Percentiles rank a stretch among this genome's conserved stretches.
Evolutionary conservation across 805 yeast species (phyloP).

Genomic region (Candida glaebosa): DNA sequence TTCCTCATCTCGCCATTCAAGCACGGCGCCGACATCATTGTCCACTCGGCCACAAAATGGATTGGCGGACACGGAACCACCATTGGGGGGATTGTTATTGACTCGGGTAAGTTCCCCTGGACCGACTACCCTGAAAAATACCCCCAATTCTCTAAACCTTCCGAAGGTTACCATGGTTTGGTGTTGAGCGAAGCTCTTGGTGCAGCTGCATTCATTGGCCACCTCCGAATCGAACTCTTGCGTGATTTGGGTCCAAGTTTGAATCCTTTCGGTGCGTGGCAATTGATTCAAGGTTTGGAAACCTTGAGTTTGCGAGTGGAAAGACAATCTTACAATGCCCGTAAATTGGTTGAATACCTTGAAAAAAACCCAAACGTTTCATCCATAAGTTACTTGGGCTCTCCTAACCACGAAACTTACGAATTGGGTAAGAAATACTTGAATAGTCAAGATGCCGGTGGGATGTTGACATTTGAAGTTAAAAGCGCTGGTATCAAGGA

Average conservation of each 20-base stretch:
- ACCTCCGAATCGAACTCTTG: constrained; percentile 75
- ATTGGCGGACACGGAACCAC: constrained; percentile 97
- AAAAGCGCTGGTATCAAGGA: constrained; percentile 37
- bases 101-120: constrained; percentile 94
- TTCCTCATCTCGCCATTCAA: constrained; percentile 78
- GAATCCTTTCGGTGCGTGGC: constrained; percentile 86
- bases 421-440: constrained; percentile 81
- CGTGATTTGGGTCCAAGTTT: constrained; percentile 91
- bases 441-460: constrained; percentile 57
- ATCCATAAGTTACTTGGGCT: constrained; percentile 93
- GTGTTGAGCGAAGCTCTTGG: constrained; percentile 80
- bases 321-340: constrained; percentile 82
- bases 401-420: constrained; percentile 74
- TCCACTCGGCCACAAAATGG: constrained; percentile 97
- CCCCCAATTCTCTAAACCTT: constrained; percentile 89
- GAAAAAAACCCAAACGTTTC: constrained; percentile 70
- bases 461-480: constrained; percentile 86
- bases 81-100: constrained; percentile 86
- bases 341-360: constrained; percentile 73
- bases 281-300: constrained; percentile 87
- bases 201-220: constrained; percentile 71
- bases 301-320: constrained; percentile 91
- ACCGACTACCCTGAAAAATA: constrained; percentile 75
- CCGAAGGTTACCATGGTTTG: constrained; percentile 92
- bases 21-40: constrained; percentile 87